Conservation (phyloP, 495 filamentous ascomycete species). For the Lineolata rhizophorae region DNA sequence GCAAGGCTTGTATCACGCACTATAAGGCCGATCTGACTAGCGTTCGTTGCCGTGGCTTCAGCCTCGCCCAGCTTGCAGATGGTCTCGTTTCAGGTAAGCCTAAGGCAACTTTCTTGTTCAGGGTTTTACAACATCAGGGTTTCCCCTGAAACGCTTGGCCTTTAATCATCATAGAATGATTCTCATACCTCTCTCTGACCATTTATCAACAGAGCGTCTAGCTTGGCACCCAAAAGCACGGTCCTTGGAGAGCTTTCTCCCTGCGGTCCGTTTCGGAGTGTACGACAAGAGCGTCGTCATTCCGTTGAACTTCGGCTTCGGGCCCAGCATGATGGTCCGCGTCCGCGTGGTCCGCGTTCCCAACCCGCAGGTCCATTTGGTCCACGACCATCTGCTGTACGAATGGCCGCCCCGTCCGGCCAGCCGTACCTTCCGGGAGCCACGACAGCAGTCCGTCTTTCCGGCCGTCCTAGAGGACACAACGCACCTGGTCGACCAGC, state of each 20-base stretch:
- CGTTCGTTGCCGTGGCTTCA: conserved; percentile 8
- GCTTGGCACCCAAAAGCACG: conserved; percentile 1
- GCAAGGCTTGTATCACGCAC: conserved; percentile 11
- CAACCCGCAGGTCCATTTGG: conserved; percentile 1
- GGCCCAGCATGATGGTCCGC: conserved; percentile 4
- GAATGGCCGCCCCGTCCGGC: conserved; percentile 7
- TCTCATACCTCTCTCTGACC: not conserved
- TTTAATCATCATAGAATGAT: not conserved
- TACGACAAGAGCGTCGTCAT: conserved; percentile 4
- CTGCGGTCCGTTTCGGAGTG: not conserved
- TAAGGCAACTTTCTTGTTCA: no score
- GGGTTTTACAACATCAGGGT: no score
- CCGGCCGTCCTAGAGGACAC: conserved; percentile 7
- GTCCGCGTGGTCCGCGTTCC: conserved; percentile 4
- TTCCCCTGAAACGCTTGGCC: not conserved
- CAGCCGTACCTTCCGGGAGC: not conserved
- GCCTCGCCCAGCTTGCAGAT: conserved; percentile 5
- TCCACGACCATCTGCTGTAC: conserved; percentile 12
- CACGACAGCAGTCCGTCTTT: conserved; percentile 7
- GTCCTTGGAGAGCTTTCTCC: conserved; percentile 5
- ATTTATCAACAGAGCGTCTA: not conserved
- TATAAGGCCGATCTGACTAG: conserved; percentile 9
- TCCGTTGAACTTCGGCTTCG: conserved; percentile 10
- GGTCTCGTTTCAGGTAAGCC: no score
- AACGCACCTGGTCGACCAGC: conserved; percentile 1